phyloP scores from a whole-genome alignment of 2,329 filamentous ascomycete species.

The Cryoendolithus antarcticus region DNA sequence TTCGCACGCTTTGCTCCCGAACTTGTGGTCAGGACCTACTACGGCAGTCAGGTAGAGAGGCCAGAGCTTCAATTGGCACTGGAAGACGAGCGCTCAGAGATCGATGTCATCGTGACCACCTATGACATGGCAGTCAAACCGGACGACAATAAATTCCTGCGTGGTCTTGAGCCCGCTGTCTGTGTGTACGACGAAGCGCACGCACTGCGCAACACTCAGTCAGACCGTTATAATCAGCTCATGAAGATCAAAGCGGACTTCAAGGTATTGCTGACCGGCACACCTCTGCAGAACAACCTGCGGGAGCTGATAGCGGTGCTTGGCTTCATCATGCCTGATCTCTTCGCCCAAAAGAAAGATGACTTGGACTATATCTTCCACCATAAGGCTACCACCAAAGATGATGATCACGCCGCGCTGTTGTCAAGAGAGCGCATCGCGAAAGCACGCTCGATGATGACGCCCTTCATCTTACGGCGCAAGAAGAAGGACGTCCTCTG shows the following conservation, averaged over 20 bases:
- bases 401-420: slow-evolving; percentile 64
- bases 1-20: slow-evolving; percentile 76
- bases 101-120: slow-evolving; percentile 61
- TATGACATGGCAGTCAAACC: slow-evolving; percentile 52
- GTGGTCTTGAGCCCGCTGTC: slow-evolving; percentile 41
- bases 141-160: slow-evolving; percentile 52
- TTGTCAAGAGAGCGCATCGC: slow-evolving; percentile 78
- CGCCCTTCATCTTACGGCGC: slow-evolving; percentile 84
- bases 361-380: slow-evolving; percentile 81
- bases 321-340: slow-evolving; percentile 79
- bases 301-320: slow-evolving; percentile 83
- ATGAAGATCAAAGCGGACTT: slow-evolving; percentile 68
- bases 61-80: slow-evolving; percentile 56
- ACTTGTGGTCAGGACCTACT: slow-evolving; percentile 60
- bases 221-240: slow-evolving; percentile 67
- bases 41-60: slow-evolving; percentile 57
- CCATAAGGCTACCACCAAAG: slow-evolving; percentile 74
- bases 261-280: slow-evolving; percentile 77
- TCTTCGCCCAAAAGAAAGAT: slow-evolving; percentile 67
- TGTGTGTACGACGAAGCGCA: slow-evolving; percentile 92
- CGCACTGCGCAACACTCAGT: slow-evolving; percentile 77
- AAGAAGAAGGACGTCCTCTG: slow-evolving; percentile 82
- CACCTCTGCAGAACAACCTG: slow-evolving; percentile 87
- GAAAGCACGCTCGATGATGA: slow-evolving; percentile 80
- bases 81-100: slow-evolving; percentile 48